Percentiles rank a stretch among this genome's conserved stretches.
Evolutionary conservation across 176 grass and related monocot genomes (phyloP).

Genomic region (Musa troglodytarum): DNA sequence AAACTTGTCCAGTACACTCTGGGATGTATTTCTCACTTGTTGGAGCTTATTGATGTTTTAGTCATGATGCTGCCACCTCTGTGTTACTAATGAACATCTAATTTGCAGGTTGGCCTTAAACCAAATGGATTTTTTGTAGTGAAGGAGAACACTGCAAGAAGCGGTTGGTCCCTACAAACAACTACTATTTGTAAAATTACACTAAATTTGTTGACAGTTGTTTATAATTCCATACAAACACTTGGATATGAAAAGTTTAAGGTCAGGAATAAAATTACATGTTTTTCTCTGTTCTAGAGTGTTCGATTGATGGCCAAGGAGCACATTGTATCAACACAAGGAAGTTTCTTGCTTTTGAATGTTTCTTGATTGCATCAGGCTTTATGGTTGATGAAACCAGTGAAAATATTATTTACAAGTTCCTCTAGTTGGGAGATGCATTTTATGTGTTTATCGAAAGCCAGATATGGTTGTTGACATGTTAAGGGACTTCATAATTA

Average conservation of each 20-base stretch:
- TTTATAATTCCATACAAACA: too few species aligned
- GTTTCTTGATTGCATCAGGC: too few species aligned
- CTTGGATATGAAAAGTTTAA: background rate
- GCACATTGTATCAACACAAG: background rate
- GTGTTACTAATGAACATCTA: background rate
- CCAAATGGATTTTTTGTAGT: constrained; percentile 84
- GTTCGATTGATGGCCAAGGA: background rate
- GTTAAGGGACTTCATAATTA: background rate
- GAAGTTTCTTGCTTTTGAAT: background rate
- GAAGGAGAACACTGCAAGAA: constrained; percentile 87
- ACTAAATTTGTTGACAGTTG: too few species aligned
- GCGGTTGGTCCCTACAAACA: constrained; percentile 31
- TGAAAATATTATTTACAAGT: background rate
- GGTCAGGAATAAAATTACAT: background rate
- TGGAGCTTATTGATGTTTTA: background rate
- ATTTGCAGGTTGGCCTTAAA: constrained; percentile 80
- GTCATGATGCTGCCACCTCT: constrained; percentile 15
- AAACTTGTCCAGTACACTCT: too few species aligned
- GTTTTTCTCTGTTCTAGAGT: background rate
- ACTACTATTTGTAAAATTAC: background rate
- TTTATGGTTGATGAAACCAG: too few species aligned
- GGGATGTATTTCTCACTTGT: background rate
- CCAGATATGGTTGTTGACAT: background rate
- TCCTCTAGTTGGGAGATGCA: background rate
- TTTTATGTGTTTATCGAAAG: too few species aligned